A percentile compares a stretch with the other conserved stretches of the same genome.
Conservation (phyloP, 2,329 filamentous ascomycete species). For the Colletotrichum filicis region DNA sequence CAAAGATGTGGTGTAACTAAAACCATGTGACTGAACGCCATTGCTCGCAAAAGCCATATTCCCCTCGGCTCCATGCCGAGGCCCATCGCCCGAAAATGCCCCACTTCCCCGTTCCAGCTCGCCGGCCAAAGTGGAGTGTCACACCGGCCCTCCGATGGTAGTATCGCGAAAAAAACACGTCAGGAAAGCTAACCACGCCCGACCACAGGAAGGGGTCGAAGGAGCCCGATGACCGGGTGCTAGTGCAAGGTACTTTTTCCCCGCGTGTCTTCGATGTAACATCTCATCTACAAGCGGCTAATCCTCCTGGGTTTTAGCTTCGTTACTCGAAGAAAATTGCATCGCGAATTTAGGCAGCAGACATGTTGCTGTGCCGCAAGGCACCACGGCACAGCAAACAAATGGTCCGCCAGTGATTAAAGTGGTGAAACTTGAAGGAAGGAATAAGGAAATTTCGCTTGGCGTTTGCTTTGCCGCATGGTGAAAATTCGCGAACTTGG, state of each 20-base stretch:
- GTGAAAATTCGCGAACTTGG: not conserved
- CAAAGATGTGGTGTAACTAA: too few relatives aligned
- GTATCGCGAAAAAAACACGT: too few relatives aligned
- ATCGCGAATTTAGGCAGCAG: not conserved
- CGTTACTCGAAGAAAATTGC: not conserved
- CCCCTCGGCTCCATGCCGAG: not conserved
- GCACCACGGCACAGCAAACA: not conserved
- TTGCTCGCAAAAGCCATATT: not conserved
- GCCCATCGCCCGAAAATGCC: too few relatives aligned
- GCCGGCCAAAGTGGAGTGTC: too few relatives aligned
- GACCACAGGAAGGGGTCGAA: too few relatives aligned
- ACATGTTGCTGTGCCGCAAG: not conserved
- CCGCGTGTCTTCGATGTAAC: not conserved
- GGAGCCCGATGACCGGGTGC: too few relatives aligned
- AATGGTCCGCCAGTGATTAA: not conserved
- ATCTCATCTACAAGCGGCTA: not conserved
- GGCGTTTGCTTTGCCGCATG: not conserved
- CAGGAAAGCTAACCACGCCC: too few relatives aligned
- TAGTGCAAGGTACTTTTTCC: too few relatives aligned
- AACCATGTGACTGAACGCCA: too few relatives aligned
- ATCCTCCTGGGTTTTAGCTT: not conserved
- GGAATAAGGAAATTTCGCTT: not conserved
- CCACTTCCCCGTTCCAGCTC: not conserved
- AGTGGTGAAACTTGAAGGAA: not conserved
- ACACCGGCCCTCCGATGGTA: too few relatives aligned